Evolutionary conservation across 2,329 filamentous ascomycete species (phyloP).

Genomic region (Colletotrichum abscissum): DNA sequence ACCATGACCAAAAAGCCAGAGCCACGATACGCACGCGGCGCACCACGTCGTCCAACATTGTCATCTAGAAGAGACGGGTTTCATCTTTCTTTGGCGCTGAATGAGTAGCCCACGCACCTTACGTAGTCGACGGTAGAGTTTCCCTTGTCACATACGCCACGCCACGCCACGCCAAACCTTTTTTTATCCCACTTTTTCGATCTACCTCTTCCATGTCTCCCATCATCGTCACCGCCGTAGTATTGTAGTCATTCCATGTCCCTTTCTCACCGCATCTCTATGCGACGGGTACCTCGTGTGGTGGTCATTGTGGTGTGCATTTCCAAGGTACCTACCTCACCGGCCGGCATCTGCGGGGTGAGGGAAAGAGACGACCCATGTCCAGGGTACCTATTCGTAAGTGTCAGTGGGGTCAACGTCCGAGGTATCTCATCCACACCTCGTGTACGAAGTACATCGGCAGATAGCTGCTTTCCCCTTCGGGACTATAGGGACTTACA

Average conservation of each 20-base stretch:
- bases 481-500: not conserved
- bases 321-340: not conserved
- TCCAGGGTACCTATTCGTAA: not conserved
- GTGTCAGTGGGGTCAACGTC: not conserved
- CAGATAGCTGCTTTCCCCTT: constrained; percentile 16
- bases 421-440: not conserved
- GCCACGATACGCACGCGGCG: not conserved
- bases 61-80: constrained; percentile 33
- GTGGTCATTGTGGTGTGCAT: not conserved
- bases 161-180: constrained; percentile 27
- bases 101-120: not conserved
- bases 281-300: not conserved
- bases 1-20: not conserved
- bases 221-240: not conserved
- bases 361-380: not conserved
- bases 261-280: not conserved
- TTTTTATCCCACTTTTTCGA: constrained; percentile 31
- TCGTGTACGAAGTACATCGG: not conserved
- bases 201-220: not conserved
- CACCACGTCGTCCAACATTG: not conserved
- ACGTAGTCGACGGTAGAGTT: not conserved
- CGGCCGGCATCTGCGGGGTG: not conserved
- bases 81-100: constrained; percentile 27
- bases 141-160: constrained; percentile 25
- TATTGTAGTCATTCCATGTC: not conserved